phyloP scores from a whole-genome alignment of 352 stramenopile genomes.

The Globisporangium solare region DNA sequence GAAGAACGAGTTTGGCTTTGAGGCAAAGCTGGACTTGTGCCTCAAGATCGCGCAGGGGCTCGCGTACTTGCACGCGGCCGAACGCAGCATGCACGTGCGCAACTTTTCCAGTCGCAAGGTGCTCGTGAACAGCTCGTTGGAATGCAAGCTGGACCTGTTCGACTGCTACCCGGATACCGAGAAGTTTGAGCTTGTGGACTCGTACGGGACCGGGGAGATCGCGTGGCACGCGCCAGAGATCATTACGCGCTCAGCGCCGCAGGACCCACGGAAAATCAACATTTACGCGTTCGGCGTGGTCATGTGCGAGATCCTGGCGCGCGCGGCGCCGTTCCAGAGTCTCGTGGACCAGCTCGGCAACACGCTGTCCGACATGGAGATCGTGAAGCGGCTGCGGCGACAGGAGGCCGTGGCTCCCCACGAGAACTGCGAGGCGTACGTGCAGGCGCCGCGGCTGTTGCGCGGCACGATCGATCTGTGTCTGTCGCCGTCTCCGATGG shows the following conservation, averaged over 20 bases:
- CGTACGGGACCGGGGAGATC: slow-evolving; percentile 45
- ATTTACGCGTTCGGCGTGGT: slow-evolving; percentile 63
- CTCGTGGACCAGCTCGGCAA: slow-evolving; percentile 40
- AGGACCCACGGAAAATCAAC: slow-evolving; percentile 46
- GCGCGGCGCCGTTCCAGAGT: slow-evolving; percentile 36
- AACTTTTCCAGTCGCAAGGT: slow-evolving; percentile 53
- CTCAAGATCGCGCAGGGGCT: slow-evolving; percentile 58
- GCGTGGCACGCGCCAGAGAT: slow-evolving; percentile 52
- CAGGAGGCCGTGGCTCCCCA: slow-evolving; percentile 36
- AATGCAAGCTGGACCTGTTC: slow-evolving; percentile 61
- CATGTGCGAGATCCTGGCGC: slow-evolving; percentile 51
- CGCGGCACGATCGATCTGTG: slow-evolving; percentile 37
- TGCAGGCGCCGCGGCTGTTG: slow-evolving; percentile 31
- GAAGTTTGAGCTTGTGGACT: slow-evolving; percentile 19
- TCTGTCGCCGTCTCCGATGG: slow-evolving; percentile 50
- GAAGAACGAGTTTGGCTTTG: slow-evolving; percentile 46
- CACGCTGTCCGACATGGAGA: slow-evolving; percentile 47
- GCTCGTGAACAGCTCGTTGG: slow-evolving; percentile 36
- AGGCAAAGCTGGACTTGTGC: slow-evolving; percentile 58
- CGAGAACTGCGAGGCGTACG: slow-evolving; percentile 33
- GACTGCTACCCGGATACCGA: slow-evolving; percentile 33
- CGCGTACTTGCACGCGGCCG: slow-evolving; percentile 49
- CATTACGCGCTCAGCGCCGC: slow-evolving; percentile 34
- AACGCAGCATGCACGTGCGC: slow-evolving; percentile 42
- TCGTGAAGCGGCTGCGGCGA: slow-evolving; percentile 34